phyloP scores from a whole-genome alignment of 2,329 filamentous ascomycete genomes.

The Coniochaeta sp. region DNA sequence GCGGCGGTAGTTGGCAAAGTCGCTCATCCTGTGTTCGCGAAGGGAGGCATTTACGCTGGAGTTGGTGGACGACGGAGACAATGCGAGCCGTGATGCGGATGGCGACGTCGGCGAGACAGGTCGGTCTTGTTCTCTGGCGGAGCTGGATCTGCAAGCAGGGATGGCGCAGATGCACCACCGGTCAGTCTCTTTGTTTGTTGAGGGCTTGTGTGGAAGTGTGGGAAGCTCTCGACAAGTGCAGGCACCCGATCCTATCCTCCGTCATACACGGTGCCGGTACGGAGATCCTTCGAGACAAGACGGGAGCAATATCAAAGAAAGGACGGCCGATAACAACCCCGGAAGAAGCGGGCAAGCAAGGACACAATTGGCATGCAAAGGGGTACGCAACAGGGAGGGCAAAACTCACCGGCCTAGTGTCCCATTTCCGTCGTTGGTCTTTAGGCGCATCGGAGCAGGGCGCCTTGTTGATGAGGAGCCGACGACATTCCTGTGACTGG shows the following conservation, averaged over 20 bases:
- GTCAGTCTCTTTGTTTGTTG: background rate
- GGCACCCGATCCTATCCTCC: background rate
- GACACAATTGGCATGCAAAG: background rate
- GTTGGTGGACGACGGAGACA: constrained; percentile 34
- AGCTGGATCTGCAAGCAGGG: constrained; percentile 5
- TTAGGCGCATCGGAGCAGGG: constrained; percentile 21
- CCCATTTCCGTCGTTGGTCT: constrained; percentile 10
- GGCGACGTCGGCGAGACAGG: constrained; percentile 45
- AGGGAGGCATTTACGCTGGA: constrained; percentile 33
- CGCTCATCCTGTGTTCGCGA: constrained; percentile 52
- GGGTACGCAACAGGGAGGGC: background rate
- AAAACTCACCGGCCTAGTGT: background rate
- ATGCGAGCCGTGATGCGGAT: constrained; percentile 33
- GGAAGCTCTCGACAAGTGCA: background rate
- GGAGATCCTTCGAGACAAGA: background rate
- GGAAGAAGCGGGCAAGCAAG: background rate
- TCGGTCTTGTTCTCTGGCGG: constrained; percentile 26
- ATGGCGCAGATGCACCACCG: background rate
- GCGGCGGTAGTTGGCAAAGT: constrained; percentile 64
- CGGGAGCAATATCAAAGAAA: background rate
- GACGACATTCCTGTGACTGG: constrained; percentile 2
- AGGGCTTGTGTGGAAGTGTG: background rate
- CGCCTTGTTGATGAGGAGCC: constrained; percentile 10
- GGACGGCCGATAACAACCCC: background rate
- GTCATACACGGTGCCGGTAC: background rate